Base-by-base conservation (phyloP, 78 protist species). In the Polysphondylium violaceum region DNA sequence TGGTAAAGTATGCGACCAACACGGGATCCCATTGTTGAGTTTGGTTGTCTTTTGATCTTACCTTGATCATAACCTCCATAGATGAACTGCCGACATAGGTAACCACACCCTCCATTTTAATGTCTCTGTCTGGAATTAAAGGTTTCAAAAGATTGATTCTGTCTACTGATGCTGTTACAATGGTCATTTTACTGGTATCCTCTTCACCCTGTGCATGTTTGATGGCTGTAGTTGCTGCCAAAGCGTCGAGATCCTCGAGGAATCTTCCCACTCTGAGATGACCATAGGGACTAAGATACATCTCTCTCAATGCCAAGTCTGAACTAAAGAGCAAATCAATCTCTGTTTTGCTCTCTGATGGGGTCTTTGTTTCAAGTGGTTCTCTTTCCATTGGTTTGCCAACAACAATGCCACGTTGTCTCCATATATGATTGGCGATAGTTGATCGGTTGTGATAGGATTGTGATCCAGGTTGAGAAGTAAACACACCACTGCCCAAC, bases 181-280 rank as follows among this genome's bases (percentile, higher is more conserved):
- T 50, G 14, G 76, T 78, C 21, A 65, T 36, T 56, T 71, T 68
- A 23, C 44, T 75, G 9, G 51, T 69, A 38, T 65, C 89, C 29
- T 44, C 56, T 47, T 75, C 76, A 55, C 38, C 86, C 27, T 88
- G 87, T 31, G 87, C 87, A 75, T 88, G 94, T 65, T 81, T 88
- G 43, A 58, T 76, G 16, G 87, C 25, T n/a, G 76, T 79, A 47
- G 61, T 72, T 0, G 87, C 86, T 1, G 94, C 94, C 4, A 88
- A 50, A 4, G 94, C 94, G 67, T 88, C 94, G 12, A 88, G 86
- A 75, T 88, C 94, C 3, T 88, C 94, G 3, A 88, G 64, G 25
- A 88, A 68, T 67, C 94, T 56, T 71, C 94, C 94, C 23, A 88
- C 35, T 55, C 94, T 43, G 14, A 88, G 59, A 74, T 83, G 3